Evolutionary conservation across 2,329 filamentous ascomycete genomes (phyloP), one percentile per base, ranked within the genome.

Genomic region (Dothidotthia symphoricarpi): DNA sequence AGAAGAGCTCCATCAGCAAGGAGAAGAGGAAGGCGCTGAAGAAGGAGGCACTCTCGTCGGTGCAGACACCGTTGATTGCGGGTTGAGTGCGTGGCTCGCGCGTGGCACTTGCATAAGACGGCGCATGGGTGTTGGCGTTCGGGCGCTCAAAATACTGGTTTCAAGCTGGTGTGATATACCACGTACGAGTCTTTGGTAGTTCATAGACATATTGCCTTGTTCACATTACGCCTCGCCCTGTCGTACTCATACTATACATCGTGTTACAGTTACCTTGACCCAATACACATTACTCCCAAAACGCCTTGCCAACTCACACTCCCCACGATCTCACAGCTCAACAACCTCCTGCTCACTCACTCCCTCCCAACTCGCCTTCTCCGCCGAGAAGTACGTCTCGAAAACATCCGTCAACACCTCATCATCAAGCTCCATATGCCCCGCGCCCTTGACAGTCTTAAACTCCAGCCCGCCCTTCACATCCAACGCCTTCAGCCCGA

Each of bases 401-500:
- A 95, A 88, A 3, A 81, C 76, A 31, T 79, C 73, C 43, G 71
- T 76, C 58, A 97, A 63, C 19, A 83, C 65, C 52, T 85, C 72
- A 9, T 87, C 80, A 0, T 73, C 69, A 45, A 97, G 70, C 45
- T 82, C 70, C 89, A 98, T 97, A 71, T 98, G 93, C 5, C 19
- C 19, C 16, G 80, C 78, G 0, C 91, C 93, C 4, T 82, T 75
- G 0, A 82, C 77, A 2, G 75, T 82, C 63, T 81, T 75, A 68
- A 96, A 95, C 39, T 83, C 77, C 54, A 98, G 70, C 1, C 80
- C 86, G 3, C 85, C 87, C 71, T 85, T 85, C 64, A 83, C 71
- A 69, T 96, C 90, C 57, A 98, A 70, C 55, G 72, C 70, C 64
- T 79, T 86, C 64, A 98, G 71, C 1, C 93, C 93, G 17, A 98